Evolutionary conservation across 176 grass and related monocot species (phyloP), one percentile per base, ranked within the genome.

Genomic region (Cenchrus fungigraminus): DNA sequence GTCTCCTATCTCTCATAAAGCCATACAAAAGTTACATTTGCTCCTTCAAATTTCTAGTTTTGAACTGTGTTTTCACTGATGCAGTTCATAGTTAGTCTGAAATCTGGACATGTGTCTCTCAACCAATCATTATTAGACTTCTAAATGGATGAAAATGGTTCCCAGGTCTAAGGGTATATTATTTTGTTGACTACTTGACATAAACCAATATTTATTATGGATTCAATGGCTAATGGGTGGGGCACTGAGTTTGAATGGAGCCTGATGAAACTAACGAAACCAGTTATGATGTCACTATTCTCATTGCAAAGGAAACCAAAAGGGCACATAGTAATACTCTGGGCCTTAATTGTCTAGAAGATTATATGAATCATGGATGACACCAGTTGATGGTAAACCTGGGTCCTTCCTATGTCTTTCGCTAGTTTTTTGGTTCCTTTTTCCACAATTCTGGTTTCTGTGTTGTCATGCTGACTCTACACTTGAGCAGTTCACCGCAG

Each of bases 301-400:
- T 6, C 13, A 53, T 53, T 74, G 28, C 7, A 32, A 40, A 56
- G 73, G 80, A 88, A 83, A 54, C 69, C 32, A 72, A 82, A 60
- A 10, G 58, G 58, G 8, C 20, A 60, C n/a, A 70, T 70, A 51
- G 13, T 76, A 20, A 69, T 77, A 69, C 70, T 82, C 53, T 82
- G 68, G 68, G 29, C 17, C 45, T 76, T 82, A 43, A 60, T 67
- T 6, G n/a, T 79, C 42, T 75, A 77, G 45, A 49, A 22, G 88
- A 64, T 72, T 65, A 12, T 85, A 31, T 59, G 54, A 89, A 75
- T 65, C 50, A 80, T 80, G 25, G 52, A 68, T 76, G 72, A 61
- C 17, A 28, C 57, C 51, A 44, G 9, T 75, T 76, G 52, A 51
- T 72, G 45, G 42, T 71, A 46, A 64, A 42, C 49, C 59, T 40